Percentiles rank a stretch among this genome's conserved stretches.
Conservation (phyloP, 805 yeast species). For the Starmerella potacharoeniae region DNA sequence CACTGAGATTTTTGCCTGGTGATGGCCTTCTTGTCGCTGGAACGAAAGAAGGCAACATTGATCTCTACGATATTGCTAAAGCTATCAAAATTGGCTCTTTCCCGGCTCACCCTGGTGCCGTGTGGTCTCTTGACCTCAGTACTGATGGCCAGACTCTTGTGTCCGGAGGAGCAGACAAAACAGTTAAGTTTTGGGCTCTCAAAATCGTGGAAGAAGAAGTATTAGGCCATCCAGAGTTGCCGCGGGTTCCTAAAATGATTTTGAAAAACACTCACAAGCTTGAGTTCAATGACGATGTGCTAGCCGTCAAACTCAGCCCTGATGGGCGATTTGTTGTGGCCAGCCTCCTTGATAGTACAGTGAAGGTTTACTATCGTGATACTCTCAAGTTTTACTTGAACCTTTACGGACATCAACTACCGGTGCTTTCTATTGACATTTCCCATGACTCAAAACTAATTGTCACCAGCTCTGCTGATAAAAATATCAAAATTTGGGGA, state of each 20-base stretch:
- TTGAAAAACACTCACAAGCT: slow-evolving; percentile 67
- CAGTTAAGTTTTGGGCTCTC: slow-evolving; percentile 82
- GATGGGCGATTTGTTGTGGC: slow-evolving; percentile 68
- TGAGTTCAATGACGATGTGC: slow-evolving; percentile 76
- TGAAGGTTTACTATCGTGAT: slow-evolving; percentile 82
- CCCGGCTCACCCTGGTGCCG: slow-evolving; percentile 68
- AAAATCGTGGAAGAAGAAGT: slow-evolving; percentile 51
- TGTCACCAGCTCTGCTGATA: slow-evolving; percentile 92
- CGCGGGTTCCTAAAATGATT: slow-evolving; percentile 42
- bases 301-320: slow-evolving; percentile 69
- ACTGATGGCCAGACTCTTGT: slow-evolving; percentile 75
- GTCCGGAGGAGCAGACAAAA: slow-evolving; percentile 90
- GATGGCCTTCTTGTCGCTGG: slow-evolving; percentile 80
- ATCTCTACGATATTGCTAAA: slow-evolving; percentile 74
- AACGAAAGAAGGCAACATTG: slow-evolving; percentile 74
- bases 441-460: slow-evolving; percentile 78
- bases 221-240: slow-evolving; percentile 47
- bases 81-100: slow-evolving; percentile 61
- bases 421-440: slow-evolving; percentile 85
- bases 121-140: slow-evolving; percentile 84
- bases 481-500: slow-evolving; percentile 97
- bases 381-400: slow-evolving; percentile 77
- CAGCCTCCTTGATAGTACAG: slow-evolving; percentile 85
- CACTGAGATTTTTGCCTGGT: slow-evolving; percentile 79
- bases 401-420: slow-evolving; percentile 91